Base-by-base conservation (phyloP, 2,329 filamentous ascomycete genomes). In the Aspergillus quadrilineatus region DNA sequence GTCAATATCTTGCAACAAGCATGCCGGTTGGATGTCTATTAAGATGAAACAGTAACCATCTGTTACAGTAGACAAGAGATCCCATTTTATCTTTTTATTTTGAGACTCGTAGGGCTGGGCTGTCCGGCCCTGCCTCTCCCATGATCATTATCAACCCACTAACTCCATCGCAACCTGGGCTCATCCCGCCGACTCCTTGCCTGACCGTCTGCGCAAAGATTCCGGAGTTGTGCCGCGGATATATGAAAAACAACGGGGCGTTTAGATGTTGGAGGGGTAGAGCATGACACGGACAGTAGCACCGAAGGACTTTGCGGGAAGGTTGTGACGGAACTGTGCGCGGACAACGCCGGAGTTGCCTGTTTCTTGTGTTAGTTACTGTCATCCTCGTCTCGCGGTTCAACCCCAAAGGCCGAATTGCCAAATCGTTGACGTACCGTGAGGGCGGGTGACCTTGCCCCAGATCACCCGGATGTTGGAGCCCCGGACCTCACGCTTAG, bases 391-490 rank as follows among this genome's bases (percentile, higher is more conserved):
- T 47, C 22, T 34, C 28, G 26, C 14, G 28, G 39, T 43, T n/a
- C 37, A 30, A 28, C 46, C 36, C 26, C 29, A 17, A 22, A 15
- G 34, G 22, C 34, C 37, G 9, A 29, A 51, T 55, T 30, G 37
- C 28, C 22, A 17, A 43, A 57, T 60, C 49, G 52, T 28, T 49
- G 49, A 78, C 81, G 72, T 89, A 93, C 90, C 93, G 82, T 97
- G 93, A 78, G 92, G 88, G 76, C 92, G 85, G 77, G 91, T 96
- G 78, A 97, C 89, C 85, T 96, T 97, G 84, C 93, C 93, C 92
- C 92, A 97, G 84, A 97, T 97, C 72, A 97, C 89, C 76, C 93
- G 88, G 82, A 97, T 95, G 89, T 97, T 97, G 79, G 92, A 93
- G 78, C 94, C 94, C 74, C 93, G 90, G 76, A 96, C 85, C 85